Conservation (phyloP, 192 early-diverging fungal genomes). For the Cladochytrium replicatum region DNA sequence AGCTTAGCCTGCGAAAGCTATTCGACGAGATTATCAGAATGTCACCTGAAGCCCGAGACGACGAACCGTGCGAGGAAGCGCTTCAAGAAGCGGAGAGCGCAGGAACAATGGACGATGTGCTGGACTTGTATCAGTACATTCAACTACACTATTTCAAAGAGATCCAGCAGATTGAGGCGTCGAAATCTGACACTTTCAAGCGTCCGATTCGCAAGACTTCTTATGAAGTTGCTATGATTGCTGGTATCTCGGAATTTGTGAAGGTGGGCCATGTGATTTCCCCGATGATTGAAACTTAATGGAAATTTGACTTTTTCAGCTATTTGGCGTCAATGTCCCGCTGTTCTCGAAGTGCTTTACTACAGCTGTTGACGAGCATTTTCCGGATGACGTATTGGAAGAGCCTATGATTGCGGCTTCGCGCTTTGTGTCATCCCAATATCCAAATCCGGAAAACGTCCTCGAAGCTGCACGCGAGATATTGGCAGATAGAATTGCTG, state of each 20-base stretch:
- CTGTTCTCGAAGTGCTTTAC: slow-evolving; percentile 6
- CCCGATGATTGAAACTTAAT: too few species aligned
- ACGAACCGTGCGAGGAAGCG: slow-evolving; percentile 32
- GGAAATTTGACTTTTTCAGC: slow-evolving; percentile 7
- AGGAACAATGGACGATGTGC: slow-evolving; percentile 25
- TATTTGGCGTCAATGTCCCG: slow-evolving; percentile 27
- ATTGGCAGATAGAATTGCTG: slow-evolving; percentile 64
- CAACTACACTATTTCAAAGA: slow-evolving; percentile 33
- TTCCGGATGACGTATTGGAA: slow-evolving; percentile 46
- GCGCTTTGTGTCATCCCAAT: slow-evolving; percentile 31
- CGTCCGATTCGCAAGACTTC: slow-evolving; percentile 22
- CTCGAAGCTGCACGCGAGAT: slow-evolving; percentile 58
- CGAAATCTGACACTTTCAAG: slow-evolving; percentile 22
- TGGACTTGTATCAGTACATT: slow-evolving; percentile 38
- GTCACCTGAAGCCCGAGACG: slow-evolving; percentile 36
- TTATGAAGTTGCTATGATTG: slow-evolving; percentile 32
- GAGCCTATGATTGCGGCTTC: slow-evolving; percentile 46
- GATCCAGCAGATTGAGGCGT: slow-evolving; percentile 29
- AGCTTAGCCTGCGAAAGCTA: slow-evolving; percentile 6
- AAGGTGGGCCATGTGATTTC: slow-evolving; percentile 14
- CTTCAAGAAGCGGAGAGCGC: slow-evolving; percentile 15
- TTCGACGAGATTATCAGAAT: slow-evolving; percentile 34
- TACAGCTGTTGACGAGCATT: slow-evolving; percentile 1
- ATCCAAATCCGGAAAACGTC: slow-evolving; percentile 39
- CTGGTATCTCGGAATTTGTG: slow-evolving; percentile 29